These are phyloP conservation scores for Chrysoporthe deuterocubensis DNA, from an alignment of 2,329 filamentous ascomycete genomes.

Conservation along the genomic window DNA sequence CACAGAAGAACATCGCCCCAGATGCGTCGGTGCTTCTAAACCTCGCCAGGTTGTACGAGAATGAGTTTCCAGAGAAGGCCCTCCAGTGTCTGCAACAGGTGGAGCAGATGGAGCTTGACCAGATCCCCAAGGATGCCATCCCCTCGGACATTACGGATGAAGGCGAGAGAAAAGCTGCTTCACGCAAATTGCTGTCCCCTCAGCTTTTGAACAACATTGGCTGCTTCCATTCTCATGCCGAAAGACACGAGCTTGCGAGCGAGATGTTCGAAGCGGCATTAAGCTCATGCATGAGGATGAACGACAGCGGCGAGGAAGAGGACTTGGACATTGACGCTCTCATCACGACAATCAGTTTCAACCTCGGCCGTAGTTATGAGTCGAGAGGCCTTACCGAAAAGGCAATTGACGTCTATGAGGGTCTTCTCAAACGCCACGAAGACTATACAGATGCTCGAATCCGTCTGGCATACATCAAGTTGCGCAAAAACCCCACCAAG, in stretches of 20 bases:
- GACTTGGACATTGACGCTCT: slow-evolving; percentile 85
- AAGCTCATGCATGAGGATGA: slow-evolving; percentile 81
- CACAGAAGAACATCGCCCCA: slow-evolving; percentile 79
- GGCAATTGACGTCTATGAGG: slow-evolving; percentile 86
- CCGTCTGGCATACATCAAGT: slow-evolving; percentile 85
- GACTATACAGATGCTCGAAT: slow-evolving; percentile 93
- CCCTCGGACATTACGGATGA: slow-evolving; percentile 65
- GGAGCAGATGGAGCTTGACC: slow-evolving; percentile 84
- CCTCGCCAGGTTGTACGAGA: slow-evolving; percentile 88
- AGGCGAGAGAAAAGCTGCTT: slow-evolving; percentile 58
- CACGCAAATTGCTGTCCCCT: slow-evolving; percentile 82
- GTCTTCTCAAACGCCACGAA: slow-evolving; percentile 78
- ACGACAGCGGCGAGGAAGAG: slow-evolving; percentile 72
- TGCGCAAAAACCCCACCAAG: slow-evolving; percentile 79
- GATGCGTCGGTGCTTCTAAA: slow-evolving; percentile 91
- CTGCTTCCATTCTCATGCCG: slow-evolving; percentile 89
- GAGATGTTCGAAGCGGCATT: slow-evolving; percentile 92
- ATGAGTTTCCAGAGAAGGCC: slow-evolving; percentile 83
- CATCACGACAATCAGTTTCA: slow-evolving; percentile 96
- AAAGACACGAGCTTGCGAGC: slow-evolving; percentile 78
- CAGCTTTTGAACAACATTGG: slow-evolving; percentile 97
- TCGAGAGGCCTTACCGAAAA: slow-evolving; percentile 79
- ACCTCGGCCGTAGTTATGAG: slow-evolving; percentile 92
- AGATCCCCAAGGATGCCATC: slow-evolving; percentile 71
- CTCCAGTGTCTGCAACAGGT: slow-evolving; percentile 90